Conservation (phyloP, 352 stramenopile genomes). For the Peronospora tabacina region DNA sequence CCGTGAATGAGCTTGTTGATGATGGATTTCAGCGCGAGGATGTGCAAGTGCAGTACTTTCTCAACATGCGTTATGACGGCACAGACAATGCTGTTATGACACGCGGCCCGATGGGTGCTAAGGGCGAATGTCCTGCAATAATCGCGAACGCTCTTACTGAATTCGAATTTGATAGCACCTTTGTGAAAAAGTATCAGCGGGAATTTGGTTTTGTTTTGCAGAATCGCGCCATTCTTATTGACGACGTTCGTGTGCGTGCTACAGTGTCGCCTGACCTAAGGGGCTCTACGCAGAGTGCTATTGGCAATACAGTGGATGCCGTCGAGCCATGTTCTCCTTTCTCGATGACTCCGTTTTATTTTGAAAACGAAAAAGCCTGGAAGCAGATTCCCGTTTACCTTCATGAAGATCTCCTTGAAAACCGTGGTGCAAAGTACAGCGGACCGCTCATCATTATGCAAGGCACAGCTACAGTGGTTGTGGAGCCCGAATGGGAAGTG, state of each 20-base stretch:
- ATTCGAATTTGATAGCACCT: constrained; percentile 86
- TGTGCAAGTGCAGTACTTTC: constrained; percentile 91
- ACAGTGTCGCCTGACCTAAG: constrained; percentile 81
- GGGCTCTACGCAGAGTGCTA: constrained; percentile 21
- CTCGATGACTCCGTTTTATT: constrained; percentile 73
- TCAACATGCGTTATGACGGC: constrained; percentile 98
- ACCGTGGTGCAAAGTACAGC: constrained; percentile 45
- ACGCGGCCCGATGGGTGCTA: constrained; percentile 44
- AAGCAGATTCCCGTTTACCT: constrained; percentile 90
- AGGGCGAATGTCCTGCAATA: constrained; percentile 26
- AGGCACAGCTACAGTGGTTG: constrained; percentile 95
- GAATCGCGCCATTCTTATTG: constrained; percentile 90
- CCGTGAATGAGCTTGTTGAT: constrained; percentile 59
- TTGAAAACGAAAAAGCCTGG: constrained; percentile 68
- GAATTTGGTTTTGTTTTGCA: constrained; percentile 97
- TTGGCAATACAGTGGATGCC: not conserved
- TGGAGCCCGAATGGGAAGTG: constrained; percentile 93
- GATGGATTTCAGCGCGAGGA: constrained; percentile 85
- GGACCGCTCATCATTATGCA: constrained; percentile 97
- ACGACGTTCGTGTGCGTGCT: constrained; percentile 96
- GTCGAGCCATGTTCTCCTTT: constrained; percentile 36
- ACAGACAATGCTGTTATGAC: constrained; percentile 98
- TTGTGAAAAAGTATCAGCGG: constrained; percentile 90
- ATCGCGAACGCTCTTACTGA: constrained; percentile 29
- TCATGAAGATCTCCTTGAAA: constrained; percentile 85